Conservation (phyloP, 441 rosid genomes). For the California macrophylla region DNA sequence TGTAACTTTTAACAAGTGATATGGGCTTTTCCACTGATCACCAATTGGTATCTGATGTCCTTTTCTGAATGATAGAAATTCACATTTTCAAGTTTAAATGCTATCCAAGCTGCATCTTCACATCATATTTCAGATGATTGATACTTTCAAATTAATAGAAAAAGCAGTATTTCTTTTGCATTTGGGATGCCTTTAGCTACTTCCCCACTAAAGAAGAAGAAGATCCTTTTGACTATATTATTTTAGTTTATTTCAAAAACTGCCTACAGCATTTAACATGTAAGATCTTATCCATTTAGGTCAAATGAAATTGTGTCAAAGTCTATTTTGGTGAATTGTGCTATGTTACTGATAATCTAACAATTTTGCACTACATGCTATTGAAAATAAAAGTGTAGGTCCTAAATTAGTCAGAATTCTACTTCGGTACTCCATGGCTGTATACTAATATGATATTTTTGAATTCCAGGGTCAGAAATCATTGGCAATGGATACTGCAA, state of each 20-base stretch:
- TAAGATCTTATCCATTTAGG: too few species aligned
- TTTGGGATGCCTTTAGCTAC: not conserved
- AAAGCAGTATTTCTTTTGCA: too few species aligned
- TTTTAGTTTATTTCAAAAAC: not conserved
- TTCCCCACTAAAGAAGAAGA: not conserved
- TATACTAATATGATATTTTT: constrained; percentile 2
- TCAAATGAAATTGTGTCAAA: too few species aligned
- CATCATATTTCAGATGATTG: not conserved
- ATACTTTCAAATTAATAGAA: not conserved
- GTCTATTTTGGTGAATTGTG: too few species aligned
- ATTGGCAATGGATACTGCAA: constrained; percentile 87
- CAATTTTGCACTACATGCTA: not conserved
- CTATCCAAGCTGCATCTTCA: not conserved
- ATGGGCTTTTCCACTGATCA: too few species aligned
- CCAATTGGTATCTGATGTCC: too few species aligned
- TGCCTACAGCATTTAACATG: too few species aligned
- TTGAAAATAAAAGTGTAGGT: not conserved
- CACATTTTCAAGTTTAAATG: not conserved
- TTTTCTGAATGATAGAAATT: too few species aligned
- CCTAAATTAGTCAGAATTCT: not conserved
- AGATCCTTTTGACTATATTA: not conserved
- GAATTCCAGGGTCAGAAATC: constrained; percentile 82
- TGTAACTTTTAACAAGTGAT: too few species aligned
- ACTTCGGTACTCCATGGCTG: not conserved
- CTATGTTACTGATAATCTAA: not conserved